Percentiles rank a stretch among this genome's conserved stretches.
Conservation (phyloP, 108 stramenopile genomes). For the Nitzschia putrida region DNA sequence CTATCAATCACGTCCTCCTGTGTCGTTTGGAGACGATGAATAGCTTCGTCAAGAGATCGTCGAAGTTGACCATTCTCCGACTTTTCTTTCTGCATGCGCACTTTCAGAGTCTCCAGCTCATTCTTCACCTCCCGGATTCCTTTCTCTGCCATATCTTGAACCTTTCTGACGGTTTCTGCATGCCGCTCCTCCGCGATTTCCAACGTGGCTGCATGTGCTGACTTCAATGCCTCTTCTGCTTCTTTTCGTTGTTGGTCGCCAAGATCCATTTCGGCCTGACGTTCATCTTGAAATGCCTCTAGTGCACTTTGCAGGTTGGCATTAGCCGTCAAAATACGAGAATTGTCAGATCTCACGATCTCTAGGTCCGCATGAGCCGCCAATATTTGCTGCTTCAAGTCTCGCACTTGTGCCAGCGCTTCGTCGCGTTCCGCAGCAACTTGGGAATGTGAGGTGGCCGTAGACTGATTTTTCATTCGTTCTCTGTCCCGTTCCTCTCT, state of each 20-base stretch:
- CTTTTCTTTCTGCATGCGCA: conserved; percentile 47
- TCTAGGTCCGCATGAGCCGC: conserved; percentile 78
- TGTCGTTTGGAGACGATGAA: conserved; percentile 76
- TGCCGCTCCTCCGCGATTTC: conserved; percentile 61
- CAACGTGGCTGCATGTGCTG: conserved; percentile 71
- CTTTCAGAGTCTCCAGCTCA: conserved; percentile 59
- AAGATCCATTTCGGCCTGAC: conserved; percentile 78
- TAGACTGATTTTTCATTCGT: conserved; percentile 50
- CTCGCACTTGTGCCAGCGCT: conserved; percentile 58
- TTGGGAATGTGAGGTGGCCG: conserved; percentile 42
- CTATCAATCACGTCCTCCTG: conserved; percentile 92
- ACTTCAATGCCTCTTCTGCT: conserved; percentile 63
- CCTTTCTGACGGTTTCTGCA: conserved; percentile 59
- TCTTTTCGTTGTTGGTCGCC: conserved; percentile 67
- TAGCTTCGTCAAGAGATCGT: conserved; percentile 85
- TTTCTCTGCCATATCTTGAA: conserved; percentile 60
- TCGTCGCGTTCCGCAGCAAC: conserved; percentile 65
- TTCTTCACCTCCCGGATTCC: conserved; percentile 59
- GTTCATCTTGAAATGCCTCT: conserved; percentile 83
- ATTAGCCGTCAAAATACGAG: conserved; percentile 69
- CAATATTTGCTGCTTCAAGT: conserved; percentile 72
- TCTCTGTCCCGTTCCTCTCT: conserved; percentile 77
- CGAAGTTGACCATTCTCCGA: conserved; percentile 76
- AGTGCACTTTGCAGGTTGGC: conserved; percentile 76
- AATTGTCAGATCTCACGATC: conserved; percentile 67